Evolutionary conservation across 345 rosid species (phyloP).

Genomic region (Eucalyptus tenuipes): DNA sequence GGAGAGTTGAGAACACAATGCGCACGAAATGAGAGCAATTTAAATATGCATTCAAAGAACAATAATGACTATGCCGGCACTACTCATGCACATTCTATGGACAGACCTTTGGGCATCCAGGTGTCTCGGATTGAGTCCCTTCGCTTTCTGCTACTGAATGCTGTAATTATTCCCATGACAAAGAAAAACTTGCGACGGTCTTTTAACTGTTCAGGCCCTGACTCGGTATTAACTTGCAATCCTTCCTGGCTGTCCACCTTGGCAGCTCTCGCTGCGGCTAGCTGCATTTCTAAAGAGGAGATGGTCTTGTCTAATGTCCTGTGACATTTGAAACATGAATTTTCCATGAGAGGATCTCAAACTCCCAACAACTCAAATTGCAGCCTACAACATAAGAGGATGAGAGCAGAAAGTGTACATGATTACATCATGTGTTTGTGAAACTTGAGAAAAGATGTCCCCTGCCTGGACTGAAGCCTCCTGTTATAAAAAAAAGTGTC

Average conservation of each 20-base stretch:
- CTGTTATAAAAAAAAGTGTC: conserved; percentile 10
- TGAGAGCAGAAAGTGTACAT: conserved; percentile 29
- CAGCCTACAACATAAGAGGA: neutral
- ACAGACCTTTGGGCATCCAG: conserved; percentile 63
- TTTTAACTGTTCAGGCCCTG: conserved; percentile 31
- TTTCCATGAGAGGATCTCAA: neutral
- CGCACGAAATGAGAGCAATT: neutral
- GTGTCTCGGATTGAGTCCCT: conserved; percentile 71
- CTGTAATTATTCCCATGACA: conserved; percentile 77
- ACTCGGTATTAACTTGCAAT: conserved; percentile 15
- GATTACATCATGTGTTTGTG: conserved; percentile 87
- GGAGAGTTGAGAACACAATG: neutral
- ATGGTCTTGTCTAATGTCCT: conserved; percentile 70
- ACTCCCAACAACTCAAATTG: neutral
- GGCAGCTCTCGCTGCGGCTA: conserved; percentile 71
- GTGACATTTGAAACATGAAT: neutral
- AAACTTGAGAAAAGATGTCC: conserved; percentile 79
- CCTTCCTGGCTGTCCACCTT: conserved; percentile 25
- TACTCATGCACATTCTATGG: neutral
- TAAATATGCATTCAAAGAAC: neutral
- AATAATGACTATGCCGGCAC: neutral
- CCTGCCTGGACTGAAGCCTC: conserved; percentile 36
- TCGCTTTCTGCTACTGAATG: conserved; percentile 75
- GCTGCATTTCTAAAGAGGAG: conserved; percentile 63
- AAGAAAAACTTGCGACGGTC: conserved; percentile 52